Conservation (phyloP, 2,329 filamentous ascomycete genomes). For the Clonostachys rhizophaga region DNA sequence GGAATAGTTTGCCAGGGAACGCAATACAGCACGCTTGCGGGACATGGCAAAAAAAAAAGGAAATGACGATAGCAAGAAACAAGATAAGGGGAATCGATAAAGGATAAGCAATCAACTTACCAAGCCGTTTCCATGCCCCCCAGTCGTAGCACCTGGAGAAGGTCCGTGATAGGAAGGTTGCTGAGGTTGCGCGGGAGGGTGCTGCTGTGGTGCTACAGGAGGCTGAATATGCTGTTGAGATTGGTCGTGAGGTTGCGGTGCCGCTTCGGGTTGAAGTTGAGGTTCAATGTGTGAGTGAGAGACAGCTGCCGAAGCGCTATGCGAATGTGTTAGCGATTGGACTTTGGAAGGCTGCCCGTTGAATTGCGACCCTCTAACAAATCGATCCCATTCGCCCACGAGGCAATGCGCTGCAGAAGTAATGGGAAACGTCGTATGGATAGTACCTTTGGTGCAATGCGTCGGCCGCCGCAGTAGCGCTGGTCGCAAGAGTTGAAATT, state of each 20-base stretch:
- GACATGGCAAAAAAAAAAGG: background rate
- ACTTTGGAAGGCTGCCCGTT: no score
- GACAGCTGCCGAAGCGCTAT: no score
- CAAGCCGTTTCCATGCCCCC: constrained; percentile 14
- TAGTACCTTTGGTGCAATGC: constrained; percentile 31
- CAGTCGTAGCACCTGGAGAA: constrained; percentile 20
- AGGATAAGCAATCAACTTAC: constrained; percentile 2
- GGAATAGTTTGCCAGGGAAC: no score
- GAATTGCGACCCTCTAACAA: no score
- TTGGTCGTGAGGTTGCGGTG: background rate
- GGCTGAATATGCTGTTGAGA: background rate
- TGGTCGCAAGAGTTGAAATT: constrained; percentile 38
- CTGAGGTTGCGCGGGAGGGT: constrained; percentile 1
- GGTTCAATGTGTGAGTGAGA: no score
- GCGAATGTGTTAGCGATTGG: no score
- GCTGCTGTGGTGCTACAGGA: constrained; percentile 8
- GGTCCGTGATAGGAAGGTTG: constrained; percentile 13
- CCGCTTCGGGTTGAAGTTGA: background rate
- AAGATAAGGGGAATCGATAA: constrained; percentile 1
- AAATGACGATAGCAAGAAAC: background rate
- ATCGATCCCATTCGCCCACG: no score
- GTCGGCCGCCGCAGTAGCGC: constrained; percentile 26
- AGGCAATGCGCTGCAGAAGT: constrained; percentile 1
- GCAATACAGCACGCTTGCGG: no score
- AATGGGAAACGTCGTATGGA: constrained; percentile 25